phyloP scores from a whole-genome alignment of 2,329 filamentous ascomycete species.

The Sphaerulina musiva region DNA sequence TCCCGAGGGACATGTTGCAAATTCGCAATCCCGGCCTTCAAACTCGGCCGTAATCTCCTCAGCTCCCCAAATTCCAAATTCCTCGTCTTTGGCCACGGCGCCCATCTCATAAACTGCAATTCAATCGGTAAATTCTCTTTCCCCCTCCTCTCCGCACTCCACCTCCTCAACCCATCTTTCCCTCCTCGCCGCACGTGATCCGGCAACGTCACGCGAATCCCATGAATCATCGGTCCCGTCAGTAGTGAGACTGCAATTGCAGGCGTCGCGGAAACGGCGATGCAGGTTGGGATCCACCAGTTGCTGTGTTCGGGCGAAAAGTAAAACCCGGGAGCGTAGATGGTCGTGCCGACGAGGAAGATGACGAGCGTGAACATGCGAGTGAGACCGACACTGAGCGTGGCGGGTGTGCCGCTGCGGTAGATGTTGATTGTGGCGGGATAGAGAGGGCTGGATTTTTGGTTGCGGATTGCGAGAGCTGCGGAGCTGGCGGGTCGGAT shows the following conservation, averaged over 20 bases:
- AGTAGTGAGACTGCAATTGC: constrained; percentile 58
- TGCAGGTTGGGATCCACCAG: constrained; percentile 40
- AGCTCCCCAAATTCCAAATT: constrained; percentile 25
- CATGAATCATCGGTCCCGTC: constrained; percentile 64
- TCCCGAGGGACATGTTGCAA: constrained; percentile 27
- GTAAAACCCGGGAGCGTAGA: constrained; percentile 55
- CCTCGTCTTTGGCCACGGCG: constrained; percentile 35
- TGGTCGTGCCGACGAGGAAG: constrained; percentile 55
- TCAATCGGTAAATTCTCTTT: constrained; percentile 34
- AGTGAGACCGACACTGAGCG: constrained; percentile 61
- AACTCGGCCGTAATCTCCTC: constrained; percentile 19
- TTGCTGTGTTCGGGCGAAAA: constrained; percentile 37
- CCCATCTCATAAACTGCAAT: constrained; percentile 38
- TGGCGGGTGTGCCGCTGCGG: constrained; percentile 63
- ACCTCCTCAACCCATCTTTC: constrained; percentile 42
- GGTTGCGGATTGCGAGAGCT: not conserved
- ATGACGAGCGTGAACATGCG: constrained; percentile 66
- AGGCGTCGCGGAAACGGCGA: constrained; percentile 56
- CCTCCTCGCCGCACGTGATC: constrained; percentile 56
- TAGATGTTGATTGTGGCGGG: constrained; percentile 62
- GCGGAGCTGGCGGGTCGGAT: not conserved
- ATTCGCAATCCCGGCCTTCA: constrained; percentile 24
- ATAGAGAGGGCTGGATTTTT: constrained; percentile 34
- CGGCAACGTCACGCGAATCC: constrained; percentile 64
- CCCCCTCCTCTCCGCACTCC: constrained; percentile 47